Evolutionary conservation across 2,329 filamentous ascomycete species (phyloP).

Genomic region (Botrytis deweyae): DNA sequence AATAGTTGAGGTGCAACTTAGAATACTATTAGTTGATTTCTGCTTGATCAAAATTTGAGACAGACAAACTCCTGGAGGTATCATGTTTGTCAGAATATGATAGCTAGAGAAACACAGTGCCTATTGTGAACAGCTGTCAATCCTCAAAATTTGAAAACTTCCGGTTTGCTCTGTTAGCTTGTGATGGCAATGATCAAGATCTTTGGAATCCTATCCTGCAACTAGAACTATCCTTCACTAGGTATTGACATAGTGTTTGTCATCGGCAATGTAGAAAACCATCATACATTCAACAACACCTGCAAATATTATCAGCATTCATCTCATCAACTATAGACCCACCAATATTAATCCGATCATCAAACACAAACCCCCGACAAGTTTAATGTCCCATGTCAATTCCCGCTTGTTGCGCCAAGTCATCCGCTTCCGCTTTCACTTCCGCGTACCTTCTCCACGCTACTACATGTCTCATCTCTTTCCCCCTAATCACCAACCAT

Average conservation of each 20-base stretch:
- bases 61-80: background rate
- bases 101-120: background rate
- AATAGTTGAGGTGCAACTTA: background rate
- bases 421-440: background rate
- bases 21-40: background rate
- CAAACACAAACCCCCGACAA: too few species aligned
- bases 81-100: background rate
- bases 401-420: too few species aligned
- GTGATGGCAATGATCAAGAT: background rate
- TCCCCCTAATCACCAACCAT: background rate
- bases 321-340: background rate
- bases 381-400: background rate
- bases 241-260: rapidly evolving
- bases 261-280: background rate
- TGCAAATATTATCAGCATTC: background rate
- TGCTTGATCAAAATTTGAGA: background rate
- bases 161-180: background rate
- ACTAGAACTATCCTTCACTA: background rate
- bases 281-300: background rate
- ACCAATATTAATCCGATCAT: background rate
- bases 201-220: background rate
- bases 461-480: background rate
- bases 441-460: too few species aligned
- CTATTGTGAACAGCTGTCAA: background rate
- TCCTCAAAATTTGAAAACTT: background rate